Evolutionary conservation across 805 yeast species (phyloP).

Genomic region (Yamadazyma takamatsuzukensis): DNA sequence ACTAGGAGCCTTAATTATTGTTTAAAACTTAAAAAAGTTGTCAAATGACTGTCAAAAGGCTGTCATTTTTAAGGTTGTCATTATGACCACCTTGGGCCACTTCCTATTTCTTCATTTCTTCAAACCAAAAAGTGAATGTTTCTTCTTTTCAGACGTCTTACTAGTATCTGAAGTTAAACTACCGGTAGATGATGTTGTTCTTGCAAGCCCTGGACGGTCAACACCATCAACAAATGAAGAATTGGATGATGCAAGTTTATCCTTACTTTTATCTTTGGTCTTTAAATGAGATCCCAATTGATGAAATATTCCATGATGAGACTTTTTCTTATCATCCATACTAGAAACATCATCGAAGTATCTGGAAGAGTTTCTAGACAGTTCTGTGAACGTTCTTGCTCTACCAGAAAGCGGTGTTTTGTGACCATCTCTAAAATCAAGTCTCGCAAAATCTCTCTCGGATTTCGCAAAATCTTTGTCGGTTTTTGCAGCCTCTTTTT

Average conservation of each 20-base stretch:
- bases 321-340: constrained; percentile 10
- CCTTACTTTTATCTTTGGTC: too few relatives aligned
- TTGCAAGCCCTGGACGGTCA: too few relatives aligned
- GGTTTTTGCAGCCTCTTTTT: constrained; percentile 1
- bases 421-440: too few relatives aligned
- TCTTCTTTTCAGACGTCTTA: constrained; percentile 15
- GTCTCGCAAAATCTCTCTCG: too few relatives aligned
- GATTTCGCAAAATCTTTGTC: constrained; percentile 6
- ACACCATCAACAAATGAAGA: too few relatives aligned
- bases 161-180: constrained; percentile 20
- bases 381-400: constrained; percentile 6
- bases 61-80: too few relatives aligned
- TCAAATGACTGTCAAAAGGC: too few relatives aligned
- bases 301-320: constrained; percentile 19
- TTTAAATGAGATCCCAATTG: constrained; percentile 10
- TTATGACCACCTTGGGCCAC: too few relatives aligned
- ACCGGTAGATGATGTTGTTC: constrained; percentile 14
- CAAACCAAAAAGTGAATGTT: constrained; percentile 16
- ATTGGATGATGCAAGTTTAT: too few relatives aligned
- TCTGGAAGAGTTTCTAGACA: constrained; percentile 8
- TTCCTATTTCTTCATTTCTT: constrained; percentile 8
- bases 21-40: too few relatives aligned
- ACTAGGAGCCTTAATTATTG: too few relatives aligned
- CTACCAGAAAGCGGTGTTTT: too few relatives aligned
- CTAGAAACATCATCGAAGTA: constrained; percentile 8